A percentile compares a stretch with the other conserved stretches of the same genome.
Conservation (phyloP, 202 grass and related monocot genomes). For the Elaeis oleifera region DNA sequence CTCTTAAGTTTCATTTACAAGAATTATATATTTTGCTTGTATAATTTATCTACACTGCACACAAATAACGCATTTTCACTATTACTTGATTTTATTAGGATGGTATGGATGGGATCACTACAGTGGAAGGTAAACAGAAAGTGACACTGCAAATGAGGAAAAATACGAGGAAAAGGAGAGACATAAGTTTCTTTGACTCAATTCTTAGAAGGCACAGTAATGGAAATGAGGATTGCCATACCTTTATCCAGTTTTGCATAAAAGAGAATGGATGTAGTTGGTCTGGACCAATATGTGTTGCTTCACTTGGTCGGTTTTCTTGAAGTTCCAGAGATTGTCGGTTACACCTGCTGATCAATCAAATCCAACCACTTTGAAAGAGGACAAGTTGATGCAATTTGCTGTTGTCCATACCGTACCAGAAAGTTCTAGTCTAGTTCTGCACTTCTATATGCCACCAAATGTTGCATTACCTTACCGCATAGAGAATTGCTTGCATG, state of each 20-base stretch:
- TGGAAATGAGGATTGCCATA: slow-evolving; percentile 56
- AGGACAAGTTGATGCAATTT: slow-evolving; percentile 37
- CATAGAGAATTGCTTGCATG: slow-evolving; percentile 62
- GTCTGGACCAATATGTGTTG: slow-evolving; percentile 75
- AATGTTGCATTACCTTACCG: slow-evolving; percentile 65
- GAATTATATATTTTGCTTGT: no score
- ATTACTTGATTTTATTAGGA: slow-evolving; percentile 45
- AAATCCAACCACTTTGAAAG: slow-evolving; percentile 22
- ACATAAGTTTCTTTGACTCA: slow-evolving; percentile 56
- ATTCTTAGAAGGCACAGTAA: slow-evolving; percentile 65
- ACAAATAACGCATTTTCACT: neutral
- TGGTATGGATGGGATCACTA: slow-evolving; percentile 43
- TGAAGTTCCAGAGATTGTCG: slow-evolving; percentile 54
- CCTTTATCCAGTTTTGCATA: slow-evolving; percentile 67
- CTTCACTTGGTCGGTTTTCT: slow-evolving; percentile 67
- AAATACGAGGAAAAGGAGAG: slow-evolving; percentile 37
- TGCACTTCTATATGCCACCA: slow-evolving; percentile 52
- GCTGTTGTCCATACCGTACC: slow-evolving; percentile 65
- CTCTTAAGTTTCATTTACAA: neutral
- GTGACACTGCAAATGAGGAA: slow-evolving; percentile 63
- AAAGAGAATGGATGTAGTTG: slow-evolving; percentile 62
- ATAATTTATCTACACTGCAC: no score
- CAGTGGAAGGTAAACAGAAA: slow-evolving; percentile 49
- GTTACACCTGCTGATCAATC: slow-evolving; percentile 25
- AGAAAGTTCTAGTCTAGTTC: slow-evolving; percentile 54